Evolutionary conservation across 2,329 filamentous ascomycete genomes (phyloP).

Genomic region (Aspergillus sp.): DNA sequence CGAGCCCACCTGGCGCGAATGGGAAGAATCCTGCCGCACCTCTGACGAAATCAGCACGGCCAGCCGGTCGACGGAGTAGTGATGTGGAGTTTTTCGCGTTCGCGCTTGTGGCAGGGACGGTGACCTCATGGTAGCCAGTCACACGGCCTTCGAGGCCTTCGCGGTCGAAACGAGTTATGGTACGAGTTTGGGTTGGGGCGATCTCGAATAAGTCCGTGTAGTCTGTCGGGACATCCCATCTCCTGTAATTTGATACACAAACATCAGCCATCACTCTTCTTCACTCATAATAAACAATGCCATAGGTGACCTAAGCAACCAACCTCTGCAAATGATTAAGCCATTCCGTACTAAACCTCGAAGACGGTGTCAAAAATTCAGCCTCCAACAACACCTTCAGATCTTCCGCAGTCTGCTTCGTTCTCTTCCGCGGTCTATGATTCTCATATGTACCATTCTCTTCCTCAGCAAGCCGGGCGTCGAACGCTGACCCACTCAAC

Average conservation of each 20-base stretch:
- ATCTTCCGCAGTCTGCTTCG: constrained; percentile 46
- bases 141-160: constrained; percentile 89
- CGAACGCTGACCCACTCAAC: constrained; percentile 19
- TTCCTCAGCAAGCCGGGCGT: constrained; percentile 24
- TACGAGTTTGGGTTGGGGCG: constrained; percentile 85
- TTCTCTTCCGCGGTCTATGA: constrained; percentile 37
- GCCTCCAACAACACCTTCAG: constrained; percentile 66
- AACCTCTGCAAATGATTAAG: constrained; percentile 79
- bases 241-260: constrained; percentile 28
- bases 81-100: constrained; percentile 96
- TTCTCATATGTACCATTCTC: constrained; percentile 24
- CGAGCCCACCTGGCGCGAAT: constrained; percentile 83
- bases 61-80: constrained; percentile 75
- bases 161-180: constrained; percentile 85
- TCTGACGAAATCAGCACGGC: constrained; percentile 81
- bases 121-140: constrained; percentile 89
- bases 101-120: constrained; percentile 77
- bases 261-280: neutral
- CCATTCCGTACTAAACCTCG: constrained; percentile 75
- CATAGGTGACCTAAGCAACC: constrained; percentile 5
- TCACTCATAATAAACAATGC: neutral
- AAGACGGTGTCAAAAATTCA: constrained; percentile 72
- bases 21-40: constrained; percentile 91
- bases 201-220: constrained; percentile 79
- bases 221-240: constrained; percentile 77